Percentiles rank a stretch among this genome's conserved stretches.
Conservation (phyloP, 2,329 filamentous ascomycete species). For the Furcasterigmium furcatum region DNA sequence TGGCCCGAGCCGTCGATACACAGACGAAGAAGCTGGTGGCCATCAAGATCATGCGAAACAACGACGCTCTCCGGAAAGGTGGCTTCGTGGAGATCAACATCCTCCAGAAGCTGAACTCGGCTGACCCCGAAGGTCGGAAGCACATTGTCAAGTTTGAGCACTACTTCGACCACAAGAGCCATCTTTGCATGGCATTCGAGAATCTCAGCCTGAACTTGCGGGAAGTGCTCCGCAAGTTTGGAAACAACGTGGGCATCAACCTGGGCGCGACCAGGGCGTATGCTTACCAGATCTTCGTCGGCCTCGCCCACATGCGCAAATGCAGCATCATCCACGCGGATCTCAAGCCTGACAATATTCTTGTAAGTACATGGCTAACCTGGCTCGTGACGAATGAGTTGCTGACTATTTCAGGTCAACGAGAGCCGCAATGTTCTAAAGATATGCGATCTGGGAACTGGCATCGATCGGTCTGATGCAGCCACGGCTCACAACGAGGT, state of each 20-base stretch:
- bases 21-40: conserved; percentile 76
- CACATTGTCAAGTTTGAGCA: conserved; percentile 87
- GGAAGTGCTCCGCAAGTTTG: conserved; percentile 93
- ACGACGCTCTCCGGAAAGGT: conserved; percentile 87
- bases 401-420: conserved; percentile 56
- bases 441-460: conserved; percentile 95
- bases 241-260: conserved; percentile 90
- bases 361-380: too few species aligned
- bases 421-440: conserved; percentile 83
- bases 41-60: conserved; percentile 97
- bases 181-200: conserved; percentile 96
- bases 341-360: conserved; percentile 95
- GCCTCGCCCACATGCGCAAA: conserved; percentile 81
- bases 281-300: conserved; percentile 90
- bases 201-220: conserved; percentile 90
- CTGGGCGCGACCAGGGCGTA: conserved; percentile 83
- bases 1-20: conserved; percentile 83
- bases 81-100: conserved; percentile 95
- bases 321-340: conserved; percentile 95
- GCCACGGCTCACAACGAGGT: conserved; percentile 74
- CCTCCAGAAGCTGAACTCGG: conserved; percentile 78
- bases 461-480: conserved; percentile 80
- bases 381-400: not conserved
- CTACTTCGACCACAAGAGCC: conserved; percentile 89
- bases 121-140: conserved; percentile 85